Base-by-base conservation (phyloP, 2,329 filamentous ascomycete species). In the Spiromastix sp. region DNA sequence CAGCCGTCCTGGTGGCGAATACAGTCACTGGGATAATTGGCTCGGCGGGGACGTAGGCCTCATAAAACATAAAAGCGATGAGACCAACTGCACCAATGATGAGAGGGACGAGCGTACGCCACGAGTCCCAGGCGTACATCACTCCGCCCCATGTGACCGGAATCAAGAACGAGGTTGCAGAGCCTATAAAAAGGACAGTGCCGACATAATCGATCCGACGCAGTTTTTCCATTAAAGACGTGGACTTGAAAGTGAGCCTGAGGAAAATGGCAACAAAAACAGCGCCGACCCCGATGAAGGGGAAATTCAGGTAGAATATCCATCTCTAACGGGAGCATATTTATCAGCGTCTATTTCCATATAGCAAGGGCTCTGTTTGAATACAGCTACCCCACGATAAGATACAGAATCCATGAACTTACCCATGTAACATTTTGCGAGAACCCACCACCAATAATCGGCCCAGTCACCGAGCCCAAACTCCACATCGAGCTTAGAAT, bases 301-400 rank as follows among this genome's bases (percentile, higher is more conserved):
- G 73, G 2, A 78, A 55, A 43, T 79, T 80, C 45, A 78, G 64
- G 66, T 70, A 81, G 48, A 79, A 78, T 32, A 80, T 70, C 75
- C 75, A 81, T 6, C 69, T 56, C 76, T 74, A 76, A 10, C 7
- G 30, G 21, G 12, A 11, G 26, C 5, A 11, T 28, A 7, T 29
- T n/a, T 29, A 6, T 34, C 15, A 24, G 21, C 19, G n/a, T 32
- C 18, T 13, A 32, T 17, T 24, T 7, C 21, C 11, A 13, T 9
- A 15, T 32, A 32, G 30, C 7, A 9, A 9, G 11, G 30, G 30
- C n/a, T n/a, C n/a, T n/a, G n/a, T n/a, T n/a, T n/a, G n/a, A n/a
- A n/a, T n/a, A n/a, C n/a, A n/a, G n/a, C n/a, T n/a, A n/a, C n/a
- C n/a, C n/a, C n/a, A n/a, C n/a, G n/a, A 32, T 17, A 17, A 18